Conservation (phyloP, 108 stramenopile species). For the Cylindrotheca closterium region DNA sequence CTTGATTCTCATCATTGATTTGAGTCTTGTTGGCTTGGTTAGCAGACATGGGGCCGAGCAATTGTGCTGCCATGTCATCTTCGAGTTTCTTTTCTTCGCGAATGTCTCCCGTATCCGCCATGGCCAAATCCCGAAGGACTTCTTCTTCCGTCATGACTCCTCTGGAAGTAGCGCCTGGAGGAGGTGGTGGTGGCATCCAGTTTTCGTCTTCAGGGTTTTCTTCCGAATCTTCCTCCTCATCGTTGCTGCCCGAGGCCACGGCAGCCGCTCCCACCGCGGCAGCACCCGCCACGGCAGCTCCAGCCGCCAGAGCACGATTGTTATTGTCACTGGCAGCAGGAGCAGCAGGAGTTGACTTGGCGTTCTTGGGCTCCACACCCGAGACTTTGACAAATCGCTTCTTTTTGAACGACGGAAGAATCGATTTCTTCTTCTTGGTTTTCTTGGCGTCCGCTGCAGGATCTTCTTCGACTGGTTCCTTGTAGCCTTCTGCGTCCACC, state of each 20-base stretch:
- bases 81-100: not conserved
- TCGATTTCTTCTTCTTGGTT: constrained; percentile 8
- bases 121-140: not conserved
- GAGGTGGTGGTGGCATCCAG: constrained; percentile 1
- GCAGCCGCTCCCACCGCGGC: not conserved
- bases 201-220: not conserved
- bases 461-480: constrained; percentile 13
- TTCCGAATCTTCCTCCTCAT: not conserved
- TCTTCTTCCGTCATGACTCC: not conserved
- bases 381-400: constrained; percentile 6
- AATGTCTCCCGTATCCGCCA: not conserved
- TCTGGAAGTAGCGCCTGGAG: not conserved
- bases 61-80: constrained; percentile 12
- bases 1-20: constrained; percentile 2
- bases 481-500: constrained; percentile 24
- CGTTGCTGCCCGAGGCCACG: not conserved
- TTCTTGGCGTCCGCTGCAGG: constrained; percentile 2
- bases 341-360: not conserved
- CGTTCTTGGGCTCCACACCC: not conserved
- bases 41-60: constrained; percentile 5
- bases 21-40: not conserved
- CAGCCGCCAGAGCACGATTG: not conserved
- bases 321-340: not conserved
- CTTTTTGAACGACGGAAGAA: constrained; percentile 8
- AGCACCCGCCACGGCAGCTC: too few species aligned